Evolutionary conservation across 352 stramenopile genomes (phyloP).

Genomic region (Phytophthora citrophthora): DNA sequence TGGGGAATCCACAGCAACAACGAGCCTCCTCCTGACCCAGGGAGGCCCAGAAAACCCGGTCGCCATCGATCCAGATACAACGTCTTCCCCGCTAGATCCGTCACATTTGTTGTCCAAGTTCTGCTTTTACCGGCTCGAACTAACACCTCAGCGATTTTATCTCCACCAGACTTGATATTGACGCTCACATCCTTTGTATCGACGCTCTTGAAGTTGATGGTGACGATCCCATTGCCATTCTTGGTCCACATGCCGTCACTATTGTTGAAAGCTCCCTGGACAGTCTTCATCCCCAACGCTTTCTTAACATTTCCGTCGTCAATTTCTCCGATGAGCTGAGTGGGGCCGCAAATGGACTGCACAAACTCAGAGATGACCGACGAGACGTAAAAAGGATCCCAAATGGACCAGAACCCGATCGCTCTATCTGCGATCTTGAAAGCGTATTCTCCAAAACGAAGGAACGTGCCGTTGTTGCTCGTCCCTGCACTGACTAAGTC

Average conservation of each 20-base stretch:
- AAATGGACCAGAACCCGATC: conserved; percentile 47
- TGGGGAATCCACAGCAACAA: conserved; percentile 44
- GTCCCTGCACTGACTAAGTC: conserved; percentile 46
- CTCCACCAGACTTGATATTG: conserved; percentile 46
- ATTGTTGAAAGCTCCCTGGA: conserved; percentile 47
- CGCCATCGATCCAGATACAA: conserved; percentile 52
- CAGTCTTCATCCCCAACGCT: conserved; percentile 45
- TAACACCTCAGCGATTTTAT: conserved; percentile 38
- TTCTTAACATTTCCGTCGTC: conserved; percentile 48
- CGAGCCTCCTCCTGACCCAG: conserved; percentile 38
- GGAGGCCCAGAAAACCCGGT: conserved; percentile 36
- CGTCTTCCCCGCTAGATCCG: conserved; percentile 40
- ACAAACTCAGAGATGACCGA: conserved; percentile 51
- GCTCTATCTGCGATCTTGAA: conserved; percentile 48
- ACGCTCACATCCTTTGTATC: conserved; percentile 43
- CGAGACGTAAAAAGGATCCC: conserved; percentile 53
- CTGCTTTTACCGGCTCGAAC: conserved; percentile 31
- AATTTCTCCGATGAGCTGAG: conserved; percentile 50
- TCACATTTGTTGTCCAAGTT: conserved; percentile 32
- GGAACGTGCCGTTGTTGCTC: conserved; percentile 38
- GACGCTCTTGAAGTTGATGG: conserved; percentile 42
- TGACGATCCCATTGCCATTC: conserved; percentile 37
- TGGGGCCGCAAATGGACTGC: conserved; percentile 51
- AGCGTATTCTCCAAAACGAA: conserved; percentile 41
- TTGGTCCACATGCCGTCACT: conserved; percentile 45